phyloP scores from a whole-genome alignment of 2,329 filamentous ascomycete genomes.

The Colletotrichum sp. region DNA sequence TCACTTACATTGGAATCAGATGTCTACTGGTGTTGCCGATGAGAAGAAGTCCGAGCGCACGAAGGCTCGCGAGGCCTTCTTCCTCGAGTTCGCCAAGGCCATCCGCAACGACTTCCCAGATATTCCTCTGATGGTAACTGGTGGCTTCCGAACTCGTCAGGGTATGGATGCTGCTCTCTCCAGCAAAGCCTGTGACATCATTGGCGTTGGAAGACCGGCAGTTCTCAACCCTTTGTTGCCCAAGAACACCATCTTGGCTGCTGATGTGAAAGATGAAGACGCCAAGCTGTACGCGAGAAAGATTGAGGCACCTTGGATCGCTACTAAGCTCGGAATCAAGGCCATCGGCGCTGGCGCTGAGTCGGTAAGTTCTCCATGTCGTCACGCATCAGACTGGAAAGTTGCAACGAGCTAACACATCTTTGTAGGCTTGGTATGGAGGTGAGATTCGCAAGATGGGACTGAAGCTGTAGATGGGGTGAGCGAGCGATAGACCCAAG shows the following conservation, averaged over 20 bases:
- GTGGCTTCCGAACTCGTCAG: slow-evolving; percentile 60
- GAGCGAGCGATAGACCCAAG: neutral
- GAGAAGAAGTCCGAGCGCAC: slow-evolving; percentile 45
- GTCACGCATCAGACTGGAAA: too few relatives aligned
- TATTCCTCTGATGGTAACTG: slow-evolving; percentile 61
- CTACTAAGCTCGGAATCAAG: slow-evolving; percentile 25
- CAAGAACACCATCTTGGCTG: slow-evolving; percentile 37
- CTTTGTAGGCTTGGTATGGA: slow-evolving; percentile 2
- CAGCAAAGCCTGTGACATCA: slow-evolving; percentile 42
- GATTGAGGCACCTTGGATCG: slow-evolving; percentile 26
- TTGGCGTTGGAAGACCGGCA: slow-evolving; percentile 45
- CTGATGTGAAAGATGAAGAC: slow-evolving; percentile 35
- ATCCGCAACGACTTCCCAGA: slow-evolving; percentile 49
- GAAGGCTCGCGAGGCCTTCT: slow-evolving; percentile 68
- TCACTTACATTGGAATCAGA: slow-evolving; percentile 24
- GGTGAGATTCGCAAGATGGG: slow-evolving; percentile 9
- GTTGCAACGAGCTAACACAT: neutral
- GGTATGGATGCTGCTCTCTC: slow-evolving; percentile 46
- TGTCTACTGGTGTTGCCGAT: slow-evolving; percentile 11
- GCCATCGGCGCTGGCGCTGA: slow-evolving; percentile 25
- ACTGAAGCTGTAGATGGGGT: neutral
- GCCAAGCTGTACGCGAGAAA: slow-evolving; percentile 33
- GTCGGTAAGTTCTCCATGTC: slow-evolving; percentile 17
- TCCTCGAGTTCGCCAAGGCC: slow-evolving; percentile 67
- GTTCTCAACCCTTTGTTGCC: slow-evolving; percentile 42